Evolutionary conservation across 2,329 filamentous ascomycete genomes (phyloP).

Genomic region (Alternaria conjuncta): DNA sequence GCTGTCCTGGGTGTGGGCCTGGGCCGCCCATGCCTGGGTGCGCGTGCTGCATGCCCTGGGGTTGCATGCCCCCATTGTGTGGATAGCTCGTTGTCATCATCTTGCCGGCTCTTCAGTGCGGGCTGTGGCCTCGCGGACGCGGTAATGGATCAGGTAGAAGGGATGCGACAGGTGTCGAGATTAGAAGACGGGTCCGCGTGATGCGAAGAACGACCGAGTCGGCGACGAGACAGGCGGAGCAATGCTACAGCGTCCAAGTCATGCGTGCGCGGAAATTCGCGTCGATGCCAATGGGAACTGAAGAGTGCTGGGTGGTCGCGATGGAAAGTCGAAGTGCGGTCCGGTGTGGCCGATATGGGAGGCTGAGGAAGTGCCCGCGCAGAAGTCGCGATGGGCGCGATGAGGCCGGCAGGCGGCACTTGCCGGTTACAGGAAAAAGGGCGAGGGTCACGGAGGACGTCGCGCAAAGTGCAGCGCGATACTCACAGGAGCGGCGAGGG

Average conservation of each 20-base stretch:
- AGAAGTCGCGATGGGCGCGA: slow-evolving; percentile 28
- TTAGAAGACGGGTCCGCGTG: slow-evolving; percentile 9
- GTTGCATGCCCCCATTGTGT: slow-evolving; percentile 74
- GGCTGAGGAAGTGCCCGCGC: slow-evolving; percentile 23
- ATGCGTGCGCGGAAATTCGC: slow-evolving; percentile 20
- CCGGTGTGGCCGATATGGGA: slow-evolving; percentile 1
- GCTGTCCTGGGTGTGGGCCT: slow-evolving; percentile 73
- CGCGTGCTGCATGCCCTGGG: slow-evolving; percentile 70
- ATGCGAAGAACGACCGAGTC: slow-evolving; percentile 8
- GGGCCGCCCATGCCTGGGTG: slow-evolving; percentile 68
- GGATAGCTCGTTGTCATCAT: slow-evolving; percentile 76
- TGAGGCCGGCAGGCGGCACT: slow-evolving; percentile 27
- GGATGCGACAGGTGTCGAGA: neutral
- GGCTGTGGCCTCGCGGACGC: slow-evolving; percentile 19
- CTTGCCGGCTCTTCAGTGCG: slow-evolving; percentile 39
- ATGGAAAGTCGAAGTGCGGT: slow-evolving; percentile 1
- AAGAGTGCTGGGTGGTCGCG: slow-evolving; percentile 7
- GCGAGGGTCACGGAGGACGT: slow-evolving; percentile 12
- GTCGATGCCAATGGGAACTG: slow-evolving; percentile 3
- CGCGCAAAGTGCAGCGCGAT: slow-evolving; percentile 32
- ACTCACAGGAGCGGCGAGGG: slow-evolving; percentile 22
- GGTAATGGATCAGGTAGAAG: slow-evolving; percentile 6
- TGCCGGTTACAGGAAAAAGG: slow-evolving; percentile 35
- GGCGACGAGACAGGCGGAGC: neutral
- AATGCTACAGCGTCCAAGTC: slow-evolving; percentile 17